Evolutionary conservation across 495 filamentous ascomycete species (phyloP), one percentile per base, ranked within the genome.

Genomic region (Mytilinidion resinicola): DNA sequence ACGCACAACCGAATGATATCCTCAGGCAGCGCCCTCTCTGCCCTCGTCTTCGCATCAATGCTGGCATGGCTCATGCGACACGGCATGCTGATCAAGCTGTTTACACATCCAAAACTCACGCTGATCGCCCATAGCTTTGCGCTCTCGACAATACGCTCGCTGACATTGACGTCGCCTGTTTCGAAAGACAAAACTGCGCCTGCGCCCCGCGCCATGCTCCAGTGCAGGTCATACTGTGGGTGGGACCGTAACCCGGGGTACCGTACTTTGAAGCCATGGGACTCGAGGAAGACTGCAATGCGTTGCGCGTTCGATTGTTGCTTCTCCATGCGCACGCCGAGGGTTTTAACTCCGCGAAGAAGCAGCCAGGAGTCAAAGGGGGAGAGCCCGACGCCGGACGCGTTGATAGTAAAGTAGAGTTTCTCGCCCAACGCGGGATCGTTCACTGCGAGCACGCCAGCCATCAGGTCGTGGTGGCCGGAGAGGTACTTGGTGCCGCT

Each of bases 1-100:
- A 98, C 90, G 72, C 93, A 98, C 59, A 98, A 72, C 54, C 93
- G 77, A 57, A 98, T 96, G 43, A 98, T 83, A 73, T 98, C 93
- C 74, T 98, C 93, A 15, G 93, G 93, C 82, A 98, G 85, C 51
- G 86, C 83, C 62, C 93, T 80, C 74, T 98, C 92, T 68, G 81
- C 75, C 65, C 93, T 79, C 56, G 91, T 96, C 78, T 93, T 92
- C 59, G 87, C 88, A 71, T 97, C 95, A 70, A 98, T 98, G 69
- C 91, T 96, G 19, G 93, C 93, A 76, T 98, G 93, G 73, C 95
- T 97, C 93, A 98, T 98, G 59, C 88, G 89, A 67, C 93, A 98
- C 10, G 93, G 93, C 93, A 98, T 96, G 74, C 90, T 96, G 72
- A 98, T 98, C 73, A 98, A 72, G 74, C 88, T 93, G 73, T 98